A percentile compares a stretch with the other conserved stretches of the same genome.
Conservation (phyloP, 768 basidiomycete species). For the Kwoniella bestiolae region DNA sequence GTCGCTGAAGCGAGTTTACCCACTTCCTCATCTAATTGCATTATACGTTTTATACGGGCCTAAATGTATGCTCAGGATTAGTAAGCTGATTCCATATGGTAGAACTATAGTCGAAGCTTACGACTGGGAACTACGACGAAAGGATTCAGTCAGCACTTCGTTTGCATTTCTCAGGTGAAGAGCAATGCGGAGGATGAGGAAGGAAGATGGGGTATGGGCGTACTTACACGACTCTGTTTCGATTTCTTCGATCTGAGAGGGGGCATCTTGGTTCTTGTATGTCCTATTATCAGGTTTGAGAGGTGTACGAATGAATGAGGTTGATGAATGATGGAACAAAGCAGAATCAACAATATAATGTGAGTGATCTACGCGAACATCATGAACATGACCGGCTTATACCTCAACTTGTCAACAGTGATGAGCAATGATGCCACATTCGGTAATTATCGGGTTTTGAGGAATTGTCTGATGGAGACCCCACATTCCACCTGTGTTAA, state of each 20-base stretch:
- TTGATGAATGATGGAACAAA: no score
- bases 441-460: conserved; percentile 15
- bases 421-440: conserved; percentile 1
- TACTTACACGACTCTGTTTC: conserved; percentile 33
- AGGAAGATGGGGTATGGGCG: neutral
- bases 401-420: neutral
- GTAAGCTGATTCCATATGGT: no score
- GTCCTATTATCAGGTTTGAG: no score
- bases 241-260: conserved; percentile 27
- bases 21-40: conserved; percentile 99
- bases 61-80: conserved; percentile 50
- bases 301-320: no score
- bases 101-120: neutral
- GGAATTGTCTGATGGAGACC: neutral
- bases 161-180: neutral
- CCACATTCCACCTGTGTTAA: neutral
- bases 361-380: no score
- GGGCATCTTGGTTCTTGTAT: conserved; percentile 17
- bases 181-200: neutral
- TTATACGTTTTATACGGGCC: conserved; percentile 99
- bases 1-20: conserved; percentile 97
- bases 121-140: conserved; percentile 23
- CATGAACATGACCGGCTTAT: neutral
- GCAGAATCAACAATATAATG: no score
- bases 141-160: neutral